phyloP scores from a whole-genome alignment of 2,329 filamentous ascomycete genomes.

The Tricladium varicosporioides region DNA sequence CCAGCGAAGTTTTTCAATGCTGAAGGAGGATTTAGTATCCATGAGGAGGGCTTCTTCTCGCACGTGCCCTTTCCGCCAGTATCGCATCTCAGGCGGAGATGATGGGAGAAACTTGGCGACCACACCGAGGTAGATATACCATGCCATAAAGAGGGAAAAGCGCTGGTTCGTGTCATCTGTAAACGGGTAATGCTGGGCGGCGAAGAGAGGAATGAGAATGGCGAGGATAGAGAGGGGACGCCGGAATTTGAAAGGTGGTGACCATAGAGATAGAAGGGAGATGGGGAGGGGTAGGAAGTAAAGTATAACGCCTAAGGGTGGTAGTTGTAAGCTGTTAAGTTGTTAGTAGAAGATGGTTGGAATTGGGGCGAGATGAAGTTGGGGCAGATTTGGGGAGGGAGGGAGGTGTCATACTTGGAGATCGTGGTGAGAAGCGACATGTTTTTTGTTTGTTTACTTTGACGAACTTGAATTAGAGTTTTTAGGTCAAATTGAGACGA shows the following conservation, averaged over 20 bases:
- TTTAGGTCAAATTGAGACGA: too few relatives aligned
- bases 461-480: too few relatives aligned
- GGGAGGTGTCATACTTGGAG: too few relatives aligned
- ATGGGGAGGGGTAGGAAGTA: background rate
- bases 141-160: background rate
- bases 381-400: too few relatives aligned
- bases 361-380: too few relatives aligned
- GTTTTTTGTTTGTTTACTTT: too few relatives aligned
- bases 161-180: background rate
- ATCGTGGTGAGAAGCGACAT: too few relatives aligned
- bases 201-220: background rate
- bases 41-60: background rate
- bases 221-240: background rate
- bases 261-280: background rate
- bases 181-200: background rate
- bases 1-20: background rate
- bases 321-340: conserved; percentile 14
- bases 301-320: background rate
- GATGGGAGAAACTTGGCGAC: background rate
- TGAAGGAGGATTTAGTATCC: background rate
- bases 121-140: background rate
- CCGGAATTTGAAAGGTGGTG: background rate
- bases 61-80: background rate
- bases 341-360: too few relatives aligned
- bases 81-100: background rate